phyloP scores from a whole-genome alignment of 495 filamentous ascomycete species.

The Penicillium taxi region DNA sequence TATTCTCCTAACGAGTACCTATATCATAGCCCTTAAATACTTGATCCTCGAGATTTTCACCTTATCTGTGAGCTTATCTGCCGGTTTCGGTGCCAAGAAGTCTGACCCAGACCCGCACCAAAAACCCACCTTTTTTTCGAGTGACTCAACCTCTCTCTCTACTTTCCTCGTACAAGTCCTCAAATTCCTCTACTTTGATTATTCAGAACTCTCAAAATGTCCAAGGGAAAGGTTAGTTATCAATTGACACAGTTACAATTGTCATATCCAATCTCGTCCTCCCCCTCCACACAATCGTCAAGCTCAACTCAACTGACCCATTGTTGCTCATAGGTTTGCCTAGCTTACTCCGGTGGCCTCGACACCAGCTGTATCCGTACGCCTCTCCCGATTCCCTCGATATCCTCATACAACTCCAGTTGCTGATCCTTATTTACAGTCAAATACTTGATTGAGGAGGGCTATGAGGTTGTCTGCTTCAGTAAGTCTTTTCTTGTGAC shows the following conservation, averaged over 20 bases:
- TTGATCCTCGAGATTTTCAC: too few species aligned
- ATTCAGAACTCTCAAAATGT: slow-evolving; percentile 16
- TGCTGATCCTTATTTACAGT: slow-evolving; percentile 25
- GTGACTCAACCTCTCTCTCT: slow-evolving; percentile 27
- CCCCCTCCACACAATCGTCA: slow-evolving; percentile 6
- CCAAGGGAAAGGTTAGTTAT: slow-evolving; percentile 22
- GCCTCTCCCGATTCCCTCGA: slow-evolving; percentile 7
- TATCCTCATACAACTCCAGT: slow-evolving; percentile 4
- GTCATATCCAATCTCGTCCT: slow-evolving; percentile 1
- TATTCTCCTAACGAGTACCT: too few species aligned
- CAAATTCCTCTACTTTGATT: slow-evolving; percentile 2
- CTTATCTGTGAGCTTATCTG: slow-evolving; percentile 18
- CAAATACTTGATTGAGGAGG: slow-evolving; percentile 60
- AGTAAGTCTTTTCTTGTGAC: slow-evolving; percentile 34
- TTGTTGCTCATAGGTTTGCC: slow-evolving; percentile 26
- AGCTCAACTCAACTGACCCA: slow-evolving; percentile 9
- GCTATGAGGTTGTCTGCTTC: slow-evolving; percentile 61
- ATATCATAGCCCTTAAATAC: too few species aligned
- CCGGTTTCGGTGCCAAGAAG: slow-evolving; percentile 23
- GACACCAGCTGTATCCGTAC: slow-evolving; percentile 58
- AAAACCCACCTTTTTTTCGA: slow-evolving; percentile 22
- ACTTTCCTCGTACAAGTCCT: slow-evolving; percentile 8
- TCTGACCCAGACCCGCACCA: slow-evolving; percentile 23
- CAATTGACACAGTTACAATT: slow-evolving; percentile 2
- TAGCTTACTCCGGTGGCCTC: slow-evolving; percentile 46